Conservation (phyloP, 805 yeast genomes). For the Nakazawaea wickerhamii region DNA sequence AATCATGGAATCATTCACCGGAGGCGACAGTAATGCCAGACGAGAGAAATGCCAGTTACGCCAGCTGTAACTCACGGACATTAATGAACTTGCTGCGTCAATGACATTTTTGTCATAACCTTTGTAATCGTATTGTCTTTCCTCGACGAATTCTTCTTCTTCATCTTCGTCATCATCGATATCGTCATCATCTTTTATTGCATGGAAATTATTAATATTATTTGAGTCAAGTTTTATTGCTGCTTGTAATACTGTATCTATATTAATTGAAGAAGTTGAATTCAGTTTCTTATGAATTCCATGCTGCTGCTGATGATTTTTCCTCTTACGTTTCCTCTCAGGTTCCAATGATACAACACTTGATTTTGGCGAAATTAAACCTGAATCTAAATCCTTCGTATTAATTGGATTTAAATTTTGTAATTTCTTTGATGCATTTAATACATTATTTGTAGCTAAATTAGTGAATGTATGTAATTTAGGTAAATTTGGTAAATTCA, state of each 20-base stretch:
- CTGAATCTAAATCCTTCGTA: neutral
- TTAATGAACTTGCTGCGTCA: slow-evolving; percentile 8
- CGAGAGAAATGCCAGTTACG: neutral
- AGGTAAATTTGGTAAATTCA: slow-evolving; percentile 3
- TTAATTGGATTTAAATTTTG: neutral
- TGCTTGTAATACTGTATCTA: slow-evolving; percentile 7
- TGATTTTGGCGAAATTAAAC: slow-evolving; percentile 8
- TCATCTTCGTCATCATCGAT: neutral
- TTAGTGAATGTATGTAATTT: slow-evolving; percentile 10
- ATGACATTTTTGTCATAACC: slow-evolving; percentile 10
- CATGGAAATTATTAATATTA: neutral
- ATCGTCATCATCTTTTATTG: neutral
- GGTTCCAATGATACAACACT: neutral
- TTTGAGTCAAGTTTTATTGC: neutral
- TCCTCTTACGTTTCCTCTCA: neutral
- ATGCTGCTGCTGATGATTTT: neutral
- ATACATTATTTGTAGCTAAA: neutral
- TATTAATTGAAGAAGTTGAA: slow-evolving; percentile 9
- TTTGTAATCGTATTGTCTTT: neutral
- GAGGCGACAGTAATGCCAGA: too few relatives aligned
- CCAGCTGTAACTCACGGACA: slow-evolving; percentile 10
- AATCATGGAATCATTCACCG: too few relatives aligned
- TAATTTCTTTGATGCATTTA: neutral
- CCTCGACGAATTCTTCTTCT: neutral
- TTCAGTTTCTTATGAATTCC: slow-evolving; percentile 9